phyloP scores from a whole-genome alignment of 345 rosid species.

The Heritiera fomes region DNA sequence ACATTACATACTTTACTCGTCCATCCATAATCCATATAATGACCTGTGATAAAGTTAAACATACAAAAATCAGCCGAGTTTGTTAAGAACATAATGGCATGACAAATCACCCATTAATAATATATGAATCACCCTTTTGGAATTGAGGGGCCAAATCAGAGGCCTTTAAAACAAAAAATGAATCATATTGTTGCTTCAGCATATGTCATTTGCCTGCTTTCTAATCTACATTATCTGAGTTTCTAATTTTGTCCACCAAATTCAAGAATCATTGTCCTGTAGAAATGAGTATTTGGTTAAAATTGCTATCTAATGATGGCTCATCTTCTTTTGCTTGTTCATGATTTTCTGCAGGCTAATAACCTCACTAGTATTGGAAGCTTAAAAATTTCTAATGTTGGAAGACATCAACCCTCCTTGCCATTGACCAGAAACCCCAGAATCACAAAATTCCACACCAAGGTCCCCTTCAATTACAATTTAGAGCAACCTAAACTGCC shows the following conservation, averaged over 20 bases:
- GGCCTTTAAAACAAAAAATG: not conserved
- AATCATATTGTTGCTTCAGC: not conserved
- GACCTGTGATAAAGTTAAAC: not conserved
- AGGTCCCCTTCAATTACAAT: not conserved
- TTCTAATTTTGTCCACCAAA: not conserved
- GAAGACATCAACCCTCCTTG: not conserved
- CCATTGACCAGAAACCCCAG: not conserved
- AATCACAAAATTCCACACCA: not conserved
- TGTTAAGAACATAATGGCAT: not conserved
- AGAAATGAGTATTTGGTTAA: not conserved
- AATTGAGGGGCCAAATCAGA: not conserved
- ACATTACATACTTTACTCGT: not conserved
- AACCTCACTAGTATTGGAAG: not conserved
- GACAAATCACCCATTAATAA: not conserved
- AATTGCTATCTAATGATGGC: not conserved
- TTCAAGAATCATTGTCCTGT: not conserved
- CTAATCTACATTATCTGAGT: not conserved
- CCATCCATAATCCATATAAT: not conserved
- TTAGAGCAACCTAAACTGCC: not conserved
- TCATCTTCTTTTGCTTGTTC: not conserved
- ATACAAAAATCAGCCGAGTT: not conserved
- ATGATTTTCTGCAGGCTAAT: conserved; percentile 10
- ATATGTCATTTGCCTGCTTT: conserved; percentile 8
- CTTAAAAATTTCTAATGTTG: not conserved
- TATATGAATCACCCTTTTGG: not conserved